Evolutionary conservation across 2,329 filamentous ascomycete genomes (phyloP), one percentile per base, ranked within the genome.

Genomic region (Pyricularia sp.): DNA sequence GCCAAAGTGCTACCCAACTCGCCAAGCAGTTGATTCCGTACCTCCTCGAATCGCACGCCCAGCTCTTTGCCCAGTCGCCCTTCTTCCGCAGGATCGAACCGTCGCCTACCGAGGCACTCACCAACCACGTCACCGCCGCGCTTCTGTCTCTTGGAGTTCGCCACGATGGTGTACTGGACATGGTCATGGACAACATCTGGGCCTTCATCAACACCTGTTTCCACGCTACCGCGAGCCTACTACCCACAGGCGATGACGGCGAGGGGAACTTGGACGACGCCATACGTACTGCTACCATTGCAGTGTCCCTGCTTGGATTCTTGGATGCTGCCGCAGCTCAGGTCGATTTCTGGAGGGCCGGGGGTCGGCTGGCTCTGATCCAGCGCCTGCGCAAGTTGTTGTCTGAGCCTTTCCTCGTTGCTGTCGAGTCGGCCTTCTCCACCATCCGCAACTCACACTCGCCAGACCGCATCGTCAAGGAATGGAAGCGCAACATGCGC

Each of bases 221-320:
- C 9, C 79, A 81, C 64, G 85, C 84, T 22, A 84, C 88, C 22
- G 82, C 84, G 62, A 78, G 75, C 57, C 77, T 85, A 9, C 76
- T 81, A 59, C 81, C 76, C 49, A 83, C 78, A 63, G 80, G 78
- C 63, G 82, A 79, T 68, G 81, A 84, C 44, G 81, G 82, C 53
- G 83, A 85, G 62, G 81, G 84, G 55, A 83, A 85, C 65, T 75
- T 88, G 13, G 86, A 88, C 65, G 86, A 90, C 70, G 85, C 87
- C 63, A 79, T 88, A 65, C 81, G 85, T 31, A 85, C 89, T 64
- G 85, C 91, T 64, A 91, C 89, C 22, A 84, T 96, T 68, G 85
- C 89, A 7, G 84, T 96, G 62, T 93, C 93, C 0, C 79, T 99
- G n/a, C 77, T 96, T 28, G 96, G 94, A 0, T 97, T 99, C 72